Percentiles rank a stretch among this genome's conserved stretches.
Evolutionary conservation across 805 yeast species (phyloP).

Genomic region (Starmerella roubikii): DNA sequence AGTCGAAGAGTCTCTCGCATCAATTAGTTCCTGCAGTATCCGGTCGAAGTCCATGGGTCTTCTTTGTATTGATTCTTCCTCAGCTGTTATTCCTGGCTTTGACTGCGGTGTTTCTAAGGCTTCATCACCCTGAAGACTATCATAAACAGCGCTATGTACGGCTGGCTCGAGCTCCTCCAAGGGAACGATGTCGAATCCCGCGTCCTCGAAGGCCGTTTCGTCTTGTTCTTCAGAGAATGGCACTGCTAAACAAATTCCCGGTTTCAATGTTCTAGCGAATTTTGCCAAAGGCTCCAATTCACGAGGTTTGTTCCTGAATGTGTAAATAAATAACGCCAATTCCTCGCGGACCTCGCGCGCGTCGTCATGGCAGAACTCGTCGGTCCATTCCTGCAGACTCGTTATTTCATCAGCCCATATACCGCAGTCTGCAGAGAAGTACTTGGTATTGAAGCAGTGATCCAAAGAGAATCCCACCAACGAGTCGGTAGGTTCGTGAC

Average conservation of each 20-base stretch:
- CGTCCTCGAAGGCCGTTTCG: conserved; percentile 8
- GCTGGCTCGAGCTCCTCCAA: conserved; percentile 20
- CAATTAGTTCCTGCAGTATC: conserved; percentile 21
- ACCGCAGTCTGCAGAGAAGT: conserved; percentile 26
- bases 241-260: conserved; percentile 22
- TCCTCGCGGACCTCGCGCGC: conserved; percentile 29
- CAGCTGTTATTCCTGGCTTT: no score
- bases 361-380: conserved; percentile 23
- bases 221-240: conserved; percentile 8
- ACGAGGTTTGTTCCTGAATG: background rate
- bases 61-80: background rate
- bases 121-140: no score
- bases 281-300: conserved; percentile 7
- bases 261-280: conserved; percentile 19
- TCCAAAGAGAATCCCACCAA: conserved; percentile 22
- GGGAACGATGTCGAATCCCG: conserved; percentile 21
- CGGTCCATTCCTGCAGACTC: conserved; percentile 23
- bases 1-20: conserved; percentile 18
- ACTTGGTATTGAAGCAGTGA: conserved; percentile 23
- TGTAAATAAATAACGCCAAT: conserved; percentile 26
- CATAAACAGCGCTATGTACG: conserved; percentile 12
- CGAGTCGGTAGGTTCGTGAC: background rate
- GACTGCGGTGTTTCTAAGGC: no score
- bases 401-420: conserved; percentile 28
- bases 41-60: conserved; percentile 20